Base-by-base conservation (phyloP, 768 basidiomycete species). In the Leucocoprinus leucothites region DNA sequence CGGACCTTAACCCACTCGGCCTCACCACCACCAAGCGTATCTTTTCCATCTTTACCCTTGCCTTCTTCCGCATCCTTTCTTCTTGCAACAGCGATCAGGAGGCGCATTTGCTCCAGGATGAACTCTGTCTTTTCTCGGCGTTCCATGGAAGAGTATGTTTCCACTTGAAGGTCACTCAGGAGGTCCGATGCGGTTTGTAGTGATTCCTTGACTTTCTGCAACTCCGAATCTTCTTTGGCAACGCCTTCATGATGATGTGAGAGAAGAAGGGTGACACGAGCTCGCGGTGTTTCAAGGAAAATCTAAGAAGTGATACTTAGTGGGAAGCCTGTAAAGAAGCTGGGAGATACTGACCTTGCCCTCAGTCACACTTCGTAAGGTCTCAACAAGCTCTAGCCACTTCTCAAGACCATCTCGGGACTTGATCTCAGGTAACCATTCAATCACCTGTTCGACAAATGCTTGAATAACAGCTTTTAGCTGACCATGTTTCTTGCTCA, bases 141-240 rank as follows among this genome's bases (percentile, higher is more conserved):
- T 60, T 98, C 93, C 97, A 99, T 98, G 5, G 92, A 94, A 13
- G 95, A 98, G 68, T 98, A 99, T 1, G 97, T 98, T 72, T 99
- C 97, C 36, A 99, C 95, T 74, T 98, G 95, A 2, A 99, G 83
- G 56, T 99, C 97, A 21, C 88, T 88, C 58, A 98, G 79, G 25
- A 98, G 74, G 60, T 98, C 97, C 0, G 92, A 94, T 5, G 97
- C 94, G 0, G 86, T 88, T 63, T 89, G 84, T 36, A 93, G 73
- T 40, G 86, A 82, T 62, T 91, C 88, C 61, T 88, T 89, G 9
- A 79, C 67, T 24, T 48, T 43, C 36, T 55, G 53, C n/a, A 47
- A 40, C n/a, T 13, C 21, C 16, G 54, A 48, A 21, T 47, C 47
- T 21, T 79, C 73, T 42, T 79, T 64, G 1, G 76, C 60, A 51